phyloP scores from a whole-genome alignment of 2,329 filamentous ascomycete species.

The Fusarium udum region DNA sequence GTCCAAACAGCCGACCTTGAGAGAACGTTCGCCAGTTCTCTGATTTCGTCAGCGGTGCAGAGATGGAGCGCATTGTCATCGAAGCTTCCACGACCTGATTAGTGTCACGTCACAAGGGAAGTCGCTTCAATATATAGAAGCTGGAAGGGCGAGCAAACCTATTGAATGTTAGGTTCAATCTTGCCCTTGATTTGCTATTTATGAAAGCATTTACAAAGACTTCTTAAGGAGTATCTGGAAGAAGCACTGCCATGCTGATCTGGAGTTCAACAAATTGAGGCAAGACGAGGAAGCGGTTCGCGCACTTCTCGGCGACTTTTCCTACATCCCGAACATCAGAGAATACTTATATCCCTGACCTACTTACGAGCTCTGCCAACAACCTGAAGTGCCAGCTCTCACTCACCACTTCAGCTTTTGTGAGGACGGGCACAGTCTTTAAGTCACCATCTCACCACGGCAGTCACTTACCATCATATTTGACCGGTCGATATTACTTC shows the following conservation, averaged over 20 bases:
- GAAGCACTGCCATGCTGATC: neutral
- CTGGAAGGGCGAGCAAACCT: neutral
- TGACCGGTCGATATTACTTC: neutral
- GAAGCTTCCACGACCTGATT: neutral
- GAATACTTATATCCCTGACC: too few relatives aligned
- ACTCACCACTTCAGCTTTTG: neutral
- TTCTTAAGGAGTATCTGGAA: neutral
- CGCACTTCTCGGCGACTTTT: neutral
- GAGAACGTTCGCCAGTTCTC: fast-evolving
- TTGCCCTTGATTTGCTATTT: neutral
- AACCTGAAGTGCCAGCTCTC: too few relatives aligned
- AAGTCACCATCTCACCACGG: neutral
- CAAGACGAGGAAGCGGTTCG: neutral
- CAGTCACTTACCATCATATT: neutral
- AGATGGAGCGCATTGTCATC: neutral
- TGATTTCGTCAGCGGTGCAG: neutral
- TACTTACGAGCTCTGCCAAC: too few relatives aligned
- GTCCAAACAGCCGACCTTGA: neutral
- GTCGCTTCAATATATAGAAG: too few relatives aligned
- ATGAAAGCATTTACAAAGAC: neutral
- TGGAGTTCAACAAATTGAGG: neutral
- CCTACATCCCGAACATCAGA: too few relatives aligned
- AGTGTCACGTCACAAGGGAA: neutral
- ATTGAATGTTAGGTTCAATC: neutral
- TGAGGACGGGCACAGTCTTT: neutral